Base-by-base conservation (phyloP, 106 monocot genomes). In the Apostasia ramifera region DNA sequence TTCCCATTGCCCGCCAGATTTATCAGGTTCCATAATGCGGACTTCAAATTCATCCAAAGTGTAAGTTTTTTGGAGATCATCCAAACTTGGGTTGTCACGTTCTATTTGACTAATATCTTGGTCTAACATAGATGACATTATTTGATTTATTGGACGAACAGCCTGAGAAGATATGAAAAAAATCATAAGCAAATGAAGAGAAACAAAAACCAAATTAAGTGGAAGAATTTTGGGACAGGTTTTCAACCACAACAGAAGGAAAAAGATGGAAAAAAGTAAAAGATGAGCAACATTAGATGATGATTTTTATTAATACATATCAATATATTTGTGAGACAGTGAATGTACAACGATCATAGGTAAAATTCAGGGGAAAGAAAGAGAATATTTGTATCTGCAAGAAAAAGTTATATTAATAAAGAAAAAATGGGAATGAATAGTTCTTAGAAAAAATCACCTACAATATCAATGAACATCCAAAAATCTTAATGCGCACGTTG, bases 21-120 rank as follows among this genome's bases (percentile, higher is more conserved):
- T 98, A 57, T 87, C 89, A 40, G 80, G 79, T 74, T 98, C 92
- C 46, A 98, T 62, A 73, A 98, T 83, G 45, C 89, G 92, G 11
- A 98, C 77, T 75, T 98, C 97, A 83, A 98, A 98, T 75, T 98
- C 97, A 60, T 98, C 97, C 58, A 89, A 48, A 54, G 71, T 79
- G 58, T 90, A 92, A 49, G 69, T 79, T 58, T 87, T 97, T 53
- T 81, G 84, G 43, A 80, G 41, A 15, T 76, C 78, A 76, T 92
- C 87, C 55, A 77, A 76, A 78, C 57, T 80, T 12, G 58, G 37
- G 58, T 48, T 81, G 38, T 94, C 84, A 26, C 71, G 82, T 26
- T 98, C 92, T 51, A 76, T 59, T 70, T 81, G 86, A 77, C 60
- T 67, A 65, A 15, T 48, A 62, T 98, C 97, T 80, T 92, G 97